phyloP scores from a whole-genome alignment of 805 yeast species.

The Sugiyamaella americana region DNA sequence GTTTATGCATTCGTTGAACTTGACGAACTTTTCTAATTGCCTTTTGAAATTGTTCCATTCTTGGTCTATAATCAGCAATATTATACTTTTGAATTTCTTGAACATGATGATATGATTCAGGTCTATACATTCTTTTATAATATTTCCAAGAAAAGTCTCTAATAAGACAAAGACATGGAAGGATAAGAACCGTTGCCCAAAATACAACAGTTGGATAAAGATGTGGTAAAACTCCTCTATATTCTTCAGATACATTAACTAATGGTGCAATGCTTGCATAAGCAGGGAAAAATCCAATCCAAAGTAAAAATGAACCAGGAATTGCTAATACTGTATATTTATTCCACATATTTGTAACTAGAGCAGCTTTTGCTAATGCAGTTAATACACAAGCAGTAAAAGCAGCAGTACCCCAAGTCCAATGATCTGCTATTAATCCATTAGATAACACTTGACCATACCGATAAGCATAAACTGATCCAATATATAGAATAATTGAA shows the following conservation, averaged over 20 bases:
- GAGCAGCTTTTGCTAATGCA: slow-evolving; percentile 90
- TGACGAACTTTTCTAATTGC: slow-evolving; percentile 97
- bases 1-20: slow-evolving; percentile 96
- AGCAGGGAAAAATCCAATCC: slow-evolving; percentile 82
- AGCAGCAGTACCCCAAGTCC: slow-evolving; percentile 92
- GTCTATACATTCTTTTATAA: slow-evolving; percentile 83
- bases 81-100: slow-evolving; percentile 96
- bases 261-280: slow-evolving; percentile 82
- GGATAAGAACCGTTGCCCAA: slow-evolving; percentile 75
- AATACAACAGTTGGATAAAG: slow-evolving; percentile 72
- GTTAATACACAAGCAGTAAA: slow-evolving; percentile 84
- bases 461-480: slow-evolving; percentile 60
- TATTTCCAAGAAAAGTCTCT: slow-evolving; percentile 94
- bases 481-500: slow-evolving; percentile 75
- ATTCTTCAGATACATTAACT: slow-evolving; percentile 75
- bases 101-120: slow-evolving; percentile 89
- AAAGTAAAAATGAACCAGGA: slow-evolving; percentile 83
- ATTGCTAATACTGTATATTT: slow-evolving; percentile 86
- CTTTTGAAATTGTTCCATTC: slow-evolving; percentile 92
- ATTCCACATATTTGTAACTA: slow-evolving; percentile 90
- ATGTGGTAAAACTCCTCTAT: slow-evolving; percentile 68
- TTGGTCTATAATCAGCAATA: slow-evolving; percentile 89
- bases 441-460: slow-evolving; percentile 54
- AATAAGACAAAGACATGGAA: slow-evolving; percentile 70
- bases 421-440: slow-evolving; percentile 76